Percentiles rank a stretch among this genome's conserved stretches.
phyloP scores from a whole-genome alignment of 768 basidiomycete genomes.

The Porphyrellus cyaneotinctus region DNA sequence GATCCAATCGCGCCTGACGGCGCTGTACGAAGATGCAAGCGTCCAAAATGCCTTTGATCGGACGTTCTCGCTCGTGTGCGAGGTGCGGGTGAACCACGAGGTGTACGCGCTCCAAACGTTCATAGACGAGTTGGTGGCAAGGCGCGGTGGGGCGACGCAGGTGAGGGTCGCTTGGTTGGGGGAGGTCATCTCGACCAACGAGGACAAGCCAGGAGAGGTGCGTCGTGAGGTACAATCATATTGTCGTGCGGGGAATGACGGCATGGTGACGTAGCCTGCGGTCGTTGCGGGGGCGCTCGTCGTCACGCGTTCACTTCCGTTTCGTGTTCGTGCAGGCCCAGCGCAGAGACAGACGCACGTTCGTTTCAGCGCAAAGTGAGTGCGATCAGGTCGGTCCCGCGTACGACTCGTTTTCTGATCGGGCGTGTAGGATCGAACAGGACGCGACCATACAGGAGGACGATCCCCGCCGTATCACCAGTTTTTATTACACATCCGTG shows the following conservation, averaged over 20 bases:
- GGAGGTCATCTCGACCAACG: slow-evolving; percentile 31
- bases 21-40: slow-evolving; percentile 22
- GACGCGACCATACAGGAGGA: slow-evolving; percentile 14
- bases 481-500: slow-evolving; percentile 34
- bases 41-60: slow-evolving; percentile 23
- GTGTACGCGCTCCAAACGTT: slow-evolving; percentile 23
- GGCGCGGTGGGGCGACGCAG: slow-evolving; percentile 15
- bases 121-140: slow-evolving; percentile 23
- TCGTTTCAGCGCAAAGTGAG: slow-evolving; percentile 41
- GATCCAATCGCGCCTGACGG: slow-evolving; percentile 28
- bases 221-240: background rate
- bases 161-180: slow-evolving; percentile 33
- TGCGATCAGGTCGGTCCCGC: accelerated
- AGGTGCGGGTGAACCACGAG: slow-evolving; percentile 34
- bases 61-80: slow-evolving; percentile 32
- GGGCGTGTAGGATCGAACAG: slow-evolving; percentile 22
- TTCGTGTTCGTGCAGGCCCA: slow-evolving; percentile 37
- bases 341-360: slow-evolving; percentile 34
- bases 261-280: slow-evolving; percentile 21
- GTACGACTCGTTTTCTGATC: background rate
- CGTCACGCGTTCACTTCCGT: slow-evolving; percentile 37
- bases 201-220: slow-evolving; percentile 19
- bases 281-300: slow-evolving; percentile 40
- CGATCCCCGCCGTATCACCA: slow-evolving; percentile 29
- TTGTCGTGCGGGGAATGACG: too few relatives aligned